phyloP scores from a whole-genome alignment of 306 rosid species.

The Lupinus albus region DNA sequence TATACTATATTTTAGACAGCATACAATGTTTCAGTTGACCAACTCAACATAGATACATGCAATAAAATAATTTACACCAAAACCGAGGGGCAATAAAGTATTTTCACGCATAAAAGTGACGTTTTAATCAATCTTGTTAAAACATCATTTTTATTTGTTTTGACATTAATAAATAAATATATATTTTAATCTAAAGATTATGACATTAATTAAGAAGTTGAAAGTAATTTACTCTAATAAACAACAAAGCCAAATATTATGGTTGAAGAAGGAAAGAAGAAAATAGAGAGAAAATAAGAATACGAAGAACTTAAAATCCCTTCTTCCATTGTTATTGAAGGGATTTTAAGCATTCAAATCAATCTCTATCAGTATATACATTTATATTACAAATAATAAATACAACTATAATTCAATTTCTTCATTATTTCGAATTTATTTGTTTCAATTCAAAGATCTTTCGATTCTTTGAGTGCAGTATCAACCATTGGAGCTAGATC shows the following conservation, averaged over 20 bases:
- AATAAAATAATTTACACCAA: slow-evolving; percentile 28
- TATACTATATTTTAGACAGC: too few relatives aligned
- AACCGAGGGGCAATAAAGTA: slow-evolving; percentile 38
- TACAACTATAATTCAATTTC: background rate
- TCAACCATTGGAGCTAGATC: slow-evolving; percentile 61
- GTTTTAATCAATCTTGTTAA: slow-evolving; percentile 26
- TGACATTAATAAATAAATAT: background rate
- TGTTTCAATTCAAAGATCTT: slow-evolving; percentile 43
- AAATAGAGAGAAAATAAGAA: background rate
- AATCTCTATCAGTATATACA: slow-evolving; percentile 16
- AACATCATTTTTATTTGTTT: slow-evolving; percentile 32
- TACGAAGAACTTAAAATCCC: slow-evolving; percentile 52
- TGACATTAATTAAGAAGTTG: too few relatives aligned
- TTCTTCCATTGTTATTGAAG: slow-evolving; percentile 48
- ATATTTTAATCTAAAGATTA: too few relatives aligned
- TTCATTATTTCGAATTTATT: slow-evolving; percentile 29
- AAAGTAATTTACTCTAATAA: background rate
- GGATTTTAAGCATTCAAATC: slow-evolving; percentile 40
- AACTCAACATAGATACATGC: too few relatives aligned
- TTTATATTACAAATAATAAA: background rate
- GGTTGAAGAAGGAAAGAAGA: slow-evolving; percentile 29
- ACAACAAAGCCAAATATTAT: background rate
- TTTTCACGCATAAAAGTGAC: background rate
- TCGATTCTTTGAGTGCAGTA: slow-evolving; percentile 44
- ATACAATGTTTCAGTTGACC: too few relatives aligned